Evolutionary conservation across 495 filamentous ascomycete genomes (phyloP), one percentile per base, ranked within the genome.

Genomic region (Bombardia bombarda): DNA sequence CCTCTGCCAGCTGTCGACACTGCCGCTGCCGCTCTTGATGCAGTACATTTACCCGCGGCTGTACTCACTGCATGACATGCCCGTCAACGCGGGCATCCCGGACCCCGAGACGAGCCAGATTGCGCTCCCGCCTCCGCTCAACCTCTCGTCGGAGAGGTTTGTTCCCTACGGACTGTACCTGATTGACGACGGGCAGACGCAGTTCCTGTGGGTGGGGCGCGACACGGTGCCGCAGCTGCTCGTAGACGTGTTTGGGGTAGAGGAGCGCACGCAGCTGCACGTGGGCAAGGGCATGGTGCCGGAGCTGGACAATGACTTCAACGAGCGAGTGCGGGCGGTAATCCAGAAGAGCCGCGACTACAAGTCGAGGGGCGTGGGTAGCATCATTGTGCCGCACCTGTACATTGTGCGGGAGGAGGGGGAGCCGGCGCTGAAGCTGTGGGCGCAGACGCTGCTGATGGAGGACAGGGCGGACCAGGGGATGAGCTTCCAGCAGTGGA

Each of bases 61-160:
- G 55, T 95, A 94, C 69, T 94, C 87, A 4, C 75, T 96, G 31
- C 90, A 97, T 53, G 90, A 97, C 64, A 96, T 98, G 92, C 89
- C 92, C n/a, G 88, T 95, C 64, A 80, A 79, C 46, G 87, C 89
- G 4, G 92, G 92, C 38, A 62, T 90, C 23, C 86, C 89, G 1
- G 85, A 97, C 56, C 75, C 82, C 21, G 72, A 83, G 48, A 95
- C 84, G 0, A 87, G 87, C 45, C 87, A 92, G 54, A 96, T 90
- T 44, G 68, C 84, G 18, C 79, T 98, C 9, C 92, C 92, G 9
- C 88, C 84, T 6, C 72, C 85, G 1, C 63, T 86, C 56, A 97
- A 96, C 61, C 73, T 97, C 48, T 88, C 89, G 13, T 92, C 88
- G 0, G 85, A 87, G 53, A 77, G 83, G 23, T 71, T 98, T 33